Base-by-base conservation (phyloP, 768 basidiomycete genomes). In the Rhodotorula diobovata region DNA sequence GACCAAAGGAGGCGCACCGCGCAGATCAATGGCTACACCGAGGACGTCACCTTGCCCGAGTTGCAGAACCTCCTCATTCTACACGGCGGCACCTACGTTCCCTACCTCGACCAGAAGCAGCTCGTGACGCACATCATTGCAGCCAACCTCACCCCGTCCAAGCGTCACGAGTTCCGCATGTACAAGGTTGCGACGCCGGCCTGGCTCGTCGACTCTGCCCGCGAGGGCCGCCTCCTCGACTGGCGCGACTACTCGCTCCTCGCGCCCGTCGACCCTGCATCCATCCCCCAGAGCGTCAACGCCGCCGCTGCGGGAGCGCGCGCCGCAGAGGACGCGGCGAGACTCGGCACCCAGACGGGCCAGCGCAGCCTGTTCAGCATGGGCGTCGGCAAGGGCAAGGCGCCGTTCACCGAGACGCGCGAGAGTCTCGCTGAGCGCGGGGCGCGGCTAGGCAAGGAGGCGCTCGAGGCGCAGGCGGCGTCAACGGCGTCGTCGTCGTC, bases 141-240 rank as follows among this genome's bases (percentile, higher is more conserved):
- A 8, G 89, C 89, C 73, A 89, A 90, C 43, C 85, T 99, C 55
- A 97, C 95, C 0, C 89, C 91, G 0, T 87, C 88, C 53, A 99
- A 98, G 81, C 85, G 92, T 55, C 86, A 86, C 32, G 93, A 95
- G 76, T 97, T 93, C 80, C 85, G 88, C 79, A 80, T 88, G 53
- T 90, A 95, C 89, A 96, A 93, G 79, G 89, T 98, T 25, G 93
- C 89, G 50, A 84, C 83, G 57, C 92, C 93, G 0, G 88, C 88
- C 67, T 99, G 96, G 96, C 84, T 99, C 20, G 83, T 88, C 20
- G 86, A 93, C 43, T 94, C 91, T 74, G 86, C 85, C n/a, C 82
- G 86, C 64, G 84, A 84, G 6, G 87, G 87, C 0, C 77, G 80
- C 15, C 82, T 96, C 18, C 84, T 93, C 12, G 87, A 91, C 16